A percentile compares a stretch with the other conserved stretches of the same genome.
Evolutionary conservation across 345 rosid species (phyloP).

Genomic region (Chamaenerion angustifolium): DNA sequence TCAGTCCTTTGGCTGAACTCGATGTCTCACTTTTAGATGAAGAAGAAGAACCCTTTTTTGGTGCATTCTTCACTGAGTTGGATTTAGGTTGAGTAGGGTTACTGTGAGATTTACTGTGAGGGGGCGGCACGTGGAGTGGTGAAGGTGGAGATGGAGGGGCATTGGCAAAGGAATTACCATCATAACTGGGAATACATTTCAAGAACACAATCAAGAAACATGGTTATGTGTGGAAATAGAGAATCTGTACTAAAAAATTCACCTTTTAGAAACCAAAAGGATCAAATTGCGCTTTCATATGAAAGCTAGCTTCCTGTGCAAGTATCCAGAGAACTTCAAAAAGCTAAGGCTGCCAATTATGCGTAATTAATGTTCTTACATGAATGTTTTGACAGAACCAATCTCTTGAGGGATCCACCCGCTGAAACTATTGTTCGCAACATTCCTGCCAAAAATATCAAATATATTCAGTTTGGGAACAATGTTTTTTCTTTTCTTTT

Average conservation of each 20-base stretch:
- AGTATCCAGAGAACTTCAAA: too few relatives aligned
- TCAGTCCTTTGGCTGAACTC: conserved; percentile 33
- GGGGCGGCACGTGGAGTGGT: conserved; percentile 44
- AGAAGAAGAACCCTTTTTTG: conserved; percentile 11
- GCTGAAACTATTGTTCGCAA: conserved; percentile 73
- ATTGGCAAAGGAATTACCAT: conserved; percentile 75
- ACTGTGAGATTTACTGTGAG: conserved; percentile 36
- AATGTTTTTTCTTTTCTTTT: background rate
- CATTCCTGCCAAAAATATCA: conserved; percentile 46
- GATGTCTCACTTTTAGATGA: conserved; percentile 24
- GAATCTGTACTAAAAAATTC: background rate
- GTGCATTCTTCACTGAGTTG: conserved; percentile 8
- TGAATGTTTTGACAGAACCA: conserved; percentile 44
- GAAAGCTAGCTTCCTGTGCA: too few relatives aligned
- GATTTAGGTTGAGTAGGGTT: conserved; percentile 36
- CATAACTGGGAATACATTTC: conserved; percentile 53
- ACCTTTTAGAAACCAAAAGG: background rate
- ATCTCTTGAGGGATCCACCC: conserved; percentile 89
- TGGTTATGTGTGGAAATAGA: too few relatives aligned
- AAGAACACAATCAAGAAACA: conserved; percentile 10
- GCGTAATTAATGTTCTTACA: conserved; percentile 32
- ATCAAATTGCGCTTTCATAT: too few relatives aligned
- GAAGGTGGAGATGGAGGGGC: conserved; percentile 71
- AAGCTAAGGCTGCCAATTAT: too few relatives aligned
- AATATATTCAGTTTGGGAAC: conserved; percentile 2